A percentile compares a stretch with the other conserved stretches of the same genome.
Evolutionary conservation across 805 yeast species (phyloP).

Genomic region (Cephaloascus albidus): DNA sequence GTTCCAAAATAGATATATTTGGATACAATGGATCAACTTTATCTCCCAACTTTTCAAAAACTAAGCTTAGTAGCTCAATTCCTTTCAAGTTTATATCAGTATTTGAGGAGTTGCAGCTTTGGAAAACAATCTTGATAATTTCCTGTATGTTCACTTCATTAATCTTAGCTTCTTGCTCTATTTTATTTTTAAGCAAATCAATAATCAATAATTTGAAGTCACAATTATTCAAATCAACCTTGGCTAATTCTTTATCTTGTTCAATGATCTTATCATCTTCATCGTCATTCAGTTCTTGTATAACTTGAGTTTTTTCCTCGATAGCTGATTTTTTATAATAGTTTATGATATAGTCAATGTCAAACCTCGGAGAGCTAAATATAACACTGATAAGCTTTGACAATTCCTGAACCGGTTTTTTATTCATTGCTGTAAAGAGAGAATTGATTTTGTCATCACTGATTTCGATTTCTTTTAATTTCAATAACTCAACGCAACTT

Average conservation of each 20-base stretch:
- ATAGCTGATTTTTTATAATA: background rate
- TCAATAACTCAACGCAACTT: background rate
- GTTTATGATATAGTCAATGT: background rate
- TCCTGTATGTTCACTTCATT: slow-evolving; percentile 43
- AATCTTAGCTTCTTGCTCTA: background rate
- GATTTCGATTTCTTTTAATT: background rate
- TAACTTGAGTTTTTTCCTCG: background rate
- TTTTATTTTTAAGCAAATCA: background rate
- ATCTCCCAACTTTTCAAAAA: slow-evolving; percentile 51
- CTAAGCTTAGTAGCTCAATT: slow-evolving; percentile 51
- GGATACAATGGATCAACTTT: slow-evolving; percentile 67
- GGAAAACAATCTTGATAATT: slow-evolving; percentile 67
- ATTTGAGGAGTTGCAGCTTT: slow-evolving; percentile 70
- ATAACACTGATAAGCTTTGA: background rate
- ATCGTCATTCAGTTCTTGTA: too few species aligned
- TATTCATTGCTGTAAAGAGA: background rate
- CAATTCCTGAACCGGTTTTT: background rate
- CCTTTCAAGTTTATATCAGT: slow-evolving; percentile 55
- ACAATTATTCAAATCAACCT: background rate
- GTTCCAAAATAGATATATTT: slow-evolving; percentile 65
- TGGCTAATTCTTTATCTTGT: background rate
- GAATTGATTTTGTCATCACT: background rate
- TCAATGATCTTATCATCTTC: background rate
- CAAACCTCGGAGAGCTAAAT: background rate
- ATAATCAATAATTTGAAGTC: background rate